These are phyloP conservation scores for Isochrysis galbana DNA, from an alignment of 78 protist genomes.

Conservation along the genomic window DNA sequence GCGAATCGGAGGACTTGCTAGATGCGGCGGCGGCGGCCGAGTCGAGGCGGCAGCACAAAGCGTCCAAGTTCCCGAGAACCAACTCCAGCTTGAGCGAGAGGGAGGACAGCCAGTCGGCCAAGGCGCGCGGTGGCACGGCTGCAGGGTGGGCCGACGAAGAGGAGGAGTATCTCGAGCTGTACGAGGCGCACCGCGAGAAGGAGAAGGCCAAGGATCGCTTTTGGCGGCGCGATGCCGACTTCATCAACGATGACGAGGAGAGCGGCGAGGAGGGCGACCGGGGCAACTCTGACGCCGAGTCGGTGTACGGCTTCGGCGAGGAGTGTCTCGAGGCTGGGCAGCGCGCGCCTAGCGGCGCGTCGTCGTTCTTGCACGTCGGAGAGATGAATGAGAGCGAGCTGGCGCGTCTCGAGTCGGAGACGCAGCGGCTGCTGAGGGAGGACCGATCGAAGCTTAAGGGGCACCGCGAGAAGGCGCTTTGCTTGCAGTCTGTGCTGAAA, in stretches of 20 bases:
- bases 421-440: background rate
- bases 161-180: background rate
- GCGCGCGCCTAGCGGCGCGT: background rate
- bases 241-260: background rate
- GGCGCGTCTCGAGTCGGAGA: background rate
- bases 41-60: background rate
- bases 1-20: too few species aligned
- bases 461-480: background rate
- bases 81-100: too few species aligned
- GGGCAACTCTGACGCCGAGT: background rate
- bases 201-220: background rate
- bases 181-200: background rate
- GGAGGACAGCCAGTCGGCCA: background rate
- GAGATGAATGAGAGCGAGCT: background rate
- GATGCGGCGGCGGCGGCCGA: background rate
- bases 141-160: background rate
- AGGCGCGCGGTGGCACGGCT: background rate
- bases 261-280: background rate
- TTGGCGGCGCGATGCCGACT: background rate
- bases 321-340: background rate
- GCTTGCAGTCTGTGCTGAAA: background rate
- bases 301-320: background rate
- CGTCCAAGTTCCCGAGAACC: too few species aligned
- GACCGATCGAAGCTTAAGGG: background rate
- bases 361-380: background rate